Percentiles rank a stretch among this genome's conserved stretches.
Evolutionary conservation across 1,284 basidiomycete genomes (phyloP).

Genomic region (Athelia sp.): DNA sequence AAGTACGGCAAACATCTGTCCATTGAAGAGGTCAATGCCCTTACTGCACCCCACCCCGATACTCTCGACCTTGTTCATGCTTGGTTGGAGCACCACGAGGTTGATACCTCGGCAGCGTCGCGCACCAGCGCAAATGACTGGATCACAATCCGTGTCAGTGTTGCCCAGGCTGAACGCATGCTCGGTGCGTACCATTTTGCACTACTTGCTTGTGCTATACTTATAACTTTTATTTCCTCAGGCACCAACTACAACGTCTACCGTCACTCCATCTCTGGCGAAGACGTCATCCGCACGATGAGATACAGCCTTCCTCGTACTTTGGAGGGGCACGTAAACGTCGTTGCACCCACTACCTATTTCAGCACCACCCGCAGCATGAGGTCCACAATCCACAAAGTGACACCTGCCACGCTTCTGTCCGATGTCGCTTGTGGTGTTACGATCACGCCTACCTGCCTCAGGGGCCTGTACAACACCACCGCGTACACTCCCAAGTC

Average conservation of each 20-base stretch:
- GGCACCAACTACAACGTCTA: conserved; percentile 47
- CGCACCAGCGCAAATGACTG: conserved; percentile 44
- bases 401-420: conserved; percentile 15
- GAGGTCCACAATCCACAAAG: conserved; percentile 31
- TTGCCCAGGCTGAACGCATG: conserved; percentile 53
- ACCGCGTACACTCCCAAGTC: conserved; percentile 42
- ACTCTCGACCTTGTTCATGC: conserved; percentile 42
- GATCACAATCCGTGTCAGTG: conserved; percentile 50
- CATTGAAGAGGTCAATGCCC: conserved; percentile 40
- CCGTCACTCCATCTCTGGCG: conserved; percentile 37
- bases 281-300: conserved; percentile 47
- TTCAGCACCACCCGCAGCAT: conserved; percentile 48
- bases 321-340: conserved; percentile 46
- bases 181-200: conserved; percentile 29
- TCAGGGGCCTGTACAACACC: conserved; percentile 58
- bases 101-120: conserved; percentile 27
- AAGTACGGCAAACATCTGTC: conserved; percentile 46
- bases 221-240: conserved; percentile 3
- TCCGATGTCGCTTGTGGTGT: conserved; percentile 27
- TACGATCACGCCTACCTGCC: conserved; percentile 53
- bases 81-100: conserved; percentile 51
- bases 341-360: conserved; percentile 56
- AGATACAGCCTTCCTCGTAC: conserved; percentile 49
- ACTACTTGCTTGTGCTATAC: not conserved
- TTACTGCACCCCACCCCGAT: conserved; percentile 47